phyloP scores from a whole-genome alignment of 2,329 filamentous ascomycete genomes.

The Cadophora sp. region DNA sequence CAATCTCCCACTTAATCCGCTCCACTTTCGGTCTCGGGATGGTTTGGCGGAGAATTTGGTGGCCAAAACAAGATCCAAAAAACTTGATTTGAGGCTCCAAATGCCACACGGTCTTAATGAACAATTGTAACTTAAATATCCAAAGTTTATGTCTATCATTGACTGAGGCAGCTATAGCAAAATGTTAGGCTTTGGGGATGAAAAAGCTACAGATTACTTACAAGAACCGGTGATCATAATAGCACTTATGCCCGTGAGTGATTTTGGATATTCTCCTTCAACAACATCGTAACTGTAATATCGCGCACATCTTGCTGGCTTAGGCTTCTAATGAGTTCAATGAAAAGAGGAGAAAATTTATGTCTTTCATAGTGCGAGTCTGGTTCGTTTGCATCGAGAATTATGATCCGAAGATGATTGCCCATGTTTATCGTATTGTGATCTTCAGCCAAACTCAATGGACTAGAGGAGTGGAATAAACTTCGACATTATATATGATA shows the following conservation, averaged over 20 bases:
- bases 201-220: not conserved
- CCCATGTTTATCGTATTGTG: not conserved
- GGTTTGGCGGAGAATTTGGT: constrained; percentile 8
- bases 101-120: constrained; percentile 8
- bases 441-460: too few species aligned
- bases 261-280: constrained; percentile 6
- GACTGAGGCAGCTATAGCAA: constrained; percentile 5
- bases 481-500: too few species aligned
- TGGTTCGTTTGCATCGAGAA: constrained; percentile 5
- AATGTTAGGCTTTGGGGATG: not conserved
- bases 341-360: constrained; percentile 9
- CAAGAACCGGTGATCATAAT: constrained; percentile 1
- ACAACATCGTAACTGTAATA: constrained; percentile 9
- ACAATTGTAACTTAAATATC: constrained; percentile 6
- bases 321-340: not conserved
- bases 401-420: constrained; percentile 1
- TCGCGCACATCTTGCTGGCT: not conserved
- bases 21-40: not conserved
- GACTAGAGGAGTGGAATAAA: too few species aligned
- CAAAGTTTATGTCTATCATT: not conserved
- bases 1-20: constrained; percentile 4
- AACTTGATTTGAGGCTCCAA: not conserved
- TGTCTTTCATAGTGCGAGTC: not conserved
- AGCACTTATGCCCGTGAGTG: not conserved
- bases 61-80: constrained; percentile 7